Percentiles rank a stretch among this genome's conserved stretches.
phyloP scores from a whole-genome alignment of 164 flowering plant genomes.

The Platanus orientalis region DNA sequence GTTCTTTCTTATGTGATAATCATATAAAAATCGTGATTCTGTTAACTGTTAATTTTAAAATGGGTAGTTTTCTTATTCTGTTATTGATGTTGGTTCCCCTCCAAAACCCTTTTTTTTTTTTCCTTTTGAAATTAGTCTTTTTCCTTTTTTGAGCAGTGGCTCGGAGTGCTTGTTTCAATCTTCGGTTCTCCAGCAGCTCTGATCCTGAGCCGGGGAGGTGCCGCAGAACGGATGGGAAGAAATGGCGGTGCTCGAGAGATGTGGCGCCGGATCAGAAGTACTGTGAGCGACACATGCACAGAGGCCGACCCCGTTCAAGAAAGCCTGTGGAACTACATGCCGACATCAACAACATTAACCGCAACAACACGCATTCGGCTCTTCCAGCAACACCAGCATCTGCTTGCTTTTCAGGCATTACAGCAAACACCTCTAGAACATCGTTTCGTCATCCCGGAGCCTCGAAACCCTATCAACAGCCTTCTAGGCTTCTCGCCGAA shows the following conservation, averaged over 20 bases:
- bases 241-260: conserved; percentile 88
- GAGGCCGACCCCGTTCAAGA: conserved; percentile 91
- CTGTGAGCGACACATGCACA: conserved; percentile 79
- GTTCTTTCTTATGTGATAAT: too few relatives aligned
- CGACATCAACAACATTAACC: conserved; percentile 11
- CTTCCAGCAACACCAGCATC: conserved; percentile 1
- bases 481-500: conserved; percentile 15
- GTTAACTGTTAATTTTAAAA: too few relatives aligned
- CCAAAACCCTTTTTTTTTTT: background rate
- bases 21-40: too few relatives aligned
- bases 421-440: background rate
- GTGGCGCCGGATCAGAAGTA: conserved; percentile 78
- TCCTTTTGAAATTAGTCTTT: background rate
- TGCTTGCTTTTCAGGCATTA: conserved; percentile 10
- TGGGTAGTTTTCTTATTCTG: too few relatives aligned
- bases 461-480: background rate
- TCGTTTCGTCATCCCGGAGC: background rate
- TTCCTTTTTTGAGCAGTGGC: conserved; percentile 9
- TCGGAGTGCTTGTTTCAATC: conserved; percentile 22
- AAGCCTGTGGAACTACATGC: conserved; percentile 76
- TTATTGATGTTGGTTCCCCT: background rate
- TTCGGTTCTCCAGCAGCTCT: conserved; percentile 27
- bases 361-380: background rate
- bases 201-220: conserved; percentile 84
- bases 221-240: conserved; percentile 81